A percentile compares a stretch with the other conserved stretches of the same genome.
Evolutionary conservation across 139 green algal species (phyloP).

Genomic region (Tetraselmis chui): DNA sequence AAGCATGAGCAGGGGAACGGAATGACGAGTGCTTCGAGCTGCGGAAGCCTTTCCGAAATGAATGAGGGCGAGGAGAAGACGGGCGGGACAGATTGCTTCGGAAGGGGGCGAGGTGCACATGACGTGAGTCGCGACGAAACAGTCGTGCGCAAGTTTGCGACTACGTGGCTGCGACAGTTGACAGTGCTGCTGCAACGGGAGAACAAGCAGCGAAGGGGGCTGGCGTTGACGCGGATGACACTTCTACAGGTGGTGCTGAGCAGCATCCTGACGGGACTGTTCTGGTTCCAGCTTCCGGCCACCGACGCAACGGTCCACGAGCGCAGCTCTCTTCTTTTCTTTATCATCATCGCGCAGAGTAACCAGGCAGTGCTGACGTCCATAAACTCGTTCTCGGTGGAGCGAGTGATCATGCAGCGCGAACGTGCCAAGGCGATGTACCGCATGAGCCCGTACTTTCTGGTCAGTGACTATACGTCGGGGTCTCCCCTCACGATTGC

Average conservation of each 20-base stretch:
- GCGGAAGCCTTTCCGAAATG: neutral
- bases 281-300: neutral
- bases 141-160: neutral
- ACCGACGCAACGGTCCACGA: neutral
- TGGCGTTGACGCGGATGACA: neutral
- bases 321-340: neutral
- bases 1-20: too few species aligned
- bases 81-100: neutral
- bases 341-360: neutral
- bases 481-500: too few species aligned
- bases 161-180: neutral
- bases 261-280: neutral
- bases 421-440: neutral
- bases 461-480: too few species aligned
- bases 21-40: too few species aligned
- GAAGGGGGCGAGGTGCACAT: too few species aligned
- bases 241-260: neutral
- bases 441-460: neutral
- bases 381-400: neutral
- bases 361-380: neutral
- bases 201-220: neutral
- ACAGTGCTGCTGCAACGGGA: neutral
- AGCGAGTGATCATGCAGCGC: neutral
- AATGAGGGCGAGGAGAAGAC: neutral
- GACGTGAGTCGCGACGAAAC: too few species aligned